These are phyloP conservation scores for Aspergillus hiratsukae DNA, from an alignment of 2,329 filamentous ascomycete genomes.

Conservation along the genomic window DNA sequence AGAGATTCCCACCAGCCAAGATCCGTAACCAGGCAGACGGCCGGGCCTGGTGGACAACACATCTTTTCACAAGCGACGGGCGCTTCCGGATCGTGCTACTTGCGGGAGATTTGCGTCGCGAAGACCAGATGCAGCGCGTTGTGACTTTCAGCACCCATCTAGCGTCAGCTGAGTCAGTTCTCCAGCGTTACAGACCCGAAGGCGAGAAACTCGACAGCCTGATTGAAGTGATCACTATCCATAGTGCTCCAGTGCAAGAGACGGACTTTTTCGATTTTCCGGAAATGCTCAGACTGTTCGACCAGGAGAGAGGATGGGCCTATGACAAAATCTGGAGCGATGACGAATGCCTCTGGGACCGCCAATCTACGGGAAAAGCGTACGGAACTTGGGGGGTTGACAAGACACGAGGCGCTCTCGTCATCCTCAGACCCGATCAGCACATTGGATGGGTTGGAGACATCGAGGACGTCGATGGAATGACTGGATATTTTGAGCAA, in stretches of 20 bases:
- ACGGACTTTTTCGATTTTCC: slow-evolving; percentile 51
- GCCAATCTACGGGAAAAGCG: slow-evolving; percentile 20
- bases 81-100: slow-evolving; percentile 48
- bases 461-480: slow-evolving; percentile 18
- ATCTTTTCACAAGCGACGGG: slow-evolving; percentile 30
- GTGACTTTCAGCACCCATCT: slow-evolving; percentile 46
- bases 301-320: slow-evolving; percentile 48
- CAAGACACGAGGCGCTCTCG: slow-evolving; percentile 17
- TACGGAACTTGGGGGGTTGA: slow-evolving; percentile 26
- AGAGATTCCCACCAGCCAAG: slow-evolving; percentile 18
- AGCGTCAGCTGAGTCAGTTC: slow-evolving; percentile 27
- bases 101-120: slow-evolving; percentile 52
- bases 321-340: slow-evolving; percentile 57
- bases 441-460: slow-evolving; percentile 27
- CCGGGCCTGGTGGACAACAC: slow-evolving; percentile 12
- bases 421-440: slow-evolving; percentile 24
- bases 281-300: slow-evolving; percentile 46
- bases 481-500: slow-evolving; percentile 21
- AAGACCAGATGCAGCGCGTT: slow-evolving; percentile 44
- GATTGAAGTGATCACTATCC: slow-evolving; percentile 59
- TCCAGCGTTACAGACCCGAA: slow-evolving; percentile 40
- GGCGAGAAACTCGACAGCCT: slow-evolving; percentile 41
- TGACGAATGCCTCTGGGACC: slow-evolving; percentile 28
- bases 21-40: slow-evolving; percentile 17
- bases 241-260: slow-evolving; percentile 49